These are phyloP conservation scores for Amoebophrya sp. DNA, from an alignment of 169 alveolate species.

Conservation along the genomic window DNA sequence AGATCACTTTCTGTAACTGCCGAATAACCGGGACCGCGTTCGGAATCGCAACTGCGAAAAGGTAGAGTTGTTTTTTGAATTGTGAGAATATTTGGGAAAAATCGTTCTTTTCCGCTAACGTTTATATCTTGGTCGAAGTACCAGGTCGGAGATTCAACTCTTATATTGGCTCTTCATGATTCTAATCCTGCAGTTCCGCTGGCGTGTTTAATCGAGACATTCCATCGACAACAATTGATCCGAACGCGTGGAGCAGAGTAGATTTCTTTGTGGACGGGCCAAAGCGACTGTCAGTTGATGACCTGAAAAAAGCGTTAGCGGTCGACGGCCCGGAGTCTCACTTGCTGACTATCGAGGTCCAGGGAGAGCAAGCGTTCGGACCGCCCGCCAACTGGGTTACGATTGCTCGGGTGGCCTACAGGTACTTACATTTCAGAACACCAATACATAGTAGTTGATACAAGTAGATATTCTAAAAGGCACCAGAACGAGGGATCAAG, in stretches of 20 bases:
- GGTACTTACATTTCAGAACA: not conserved
- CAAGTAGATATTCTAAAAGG: too few relatives aligned
- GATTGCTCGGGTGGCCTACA: not conserved
- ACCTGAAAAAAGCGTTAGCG: not conserved
- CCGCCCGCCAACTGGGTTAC: not conserved
- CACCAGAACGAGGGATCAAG: too few relatives aligned
- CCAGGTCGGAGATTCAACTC: too few relatives aligned
- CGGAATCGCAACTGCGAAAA: not conserved
- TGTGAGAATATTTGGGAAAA: too few relatives aligned
- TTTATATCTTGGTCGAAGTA: too few relatives aligned
- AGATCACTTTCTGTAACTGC: not conserved
- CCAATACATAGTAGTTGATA: too few relatives aligned
- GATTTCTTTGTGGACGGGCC: not conserved
- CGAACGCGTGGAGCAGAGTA: not conserved
- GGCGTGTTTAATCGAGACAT: too few relatives aligned
- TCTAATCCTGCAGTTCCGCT: too few relatives aligned
- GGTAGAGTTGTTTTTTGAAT: too few relatives aligned
- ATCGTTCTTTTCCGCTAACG: too few relatives aligned
- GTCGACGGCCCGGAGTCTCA: not conserved
- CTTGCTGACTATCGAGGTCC: not conserved
- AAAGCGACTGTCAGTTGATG: not conserved
- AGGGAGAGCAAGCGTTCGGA: not conserved
- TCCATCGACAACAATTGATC: not conserved
- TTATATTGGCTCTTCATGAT: too few relatives aligned
- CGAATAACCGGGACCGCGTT: not conserved